A percentile compares a stretch with the other conserved stretches of the same genome.
phyloP scores from a whole-genome alignment of 2,329 filamentous ascomycete genomes.

The Podosphaera fusca region DNA sequence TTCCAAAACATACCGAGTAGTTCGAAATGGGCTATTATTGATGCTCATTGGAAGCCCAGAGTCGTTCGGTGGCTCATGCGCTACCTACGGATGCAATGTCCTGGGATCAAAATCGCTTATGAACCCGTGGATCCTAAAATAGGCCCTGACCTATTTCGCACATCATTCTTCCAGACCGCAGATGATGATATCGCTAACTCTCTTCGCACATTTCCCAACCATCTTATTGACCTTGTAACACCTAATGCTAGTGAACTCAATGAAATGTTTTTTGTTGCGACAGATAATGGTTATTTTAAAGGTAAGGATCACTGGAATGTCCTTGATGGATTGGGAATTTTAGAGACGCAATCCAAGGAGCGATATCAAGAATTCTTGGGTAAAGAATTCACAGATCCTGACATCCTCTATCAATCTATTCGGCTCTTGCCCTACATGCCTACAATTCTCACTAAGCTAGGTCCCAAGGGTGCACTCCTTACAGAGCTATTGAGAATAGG shows the following conservation, averaged over 20 bases:
- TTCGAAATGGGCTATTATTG: slow-evolving; percentile 48
- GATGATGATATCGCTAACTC: slow-evolving; percentile 1
- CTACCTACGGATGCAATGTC: neutral
- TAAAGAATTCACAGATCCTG: slow-evolving; percentile 45
- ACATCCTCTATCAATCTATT: slow-evolving; percentile 61
- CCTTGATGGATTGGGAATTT: slow-evolving; percentile 59
- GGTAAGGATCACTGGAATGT: slow-evolving; percentile 51
- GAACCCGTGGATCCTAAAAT: slow-evolving; percentile 80
- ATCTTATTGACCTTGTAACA: slow-evolving; percentile 50
- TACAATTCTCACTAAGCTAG: slow-evolving; percentile 65
- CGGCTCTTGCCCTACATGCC: slow-evolving; percentile 78
- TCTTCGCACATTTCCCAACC: slow-evolving; percentile 28
- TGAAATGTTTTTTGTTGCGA: slow-evolving; percentile 54
- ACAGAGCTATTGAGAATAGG: slow-evolving; percentile 44
- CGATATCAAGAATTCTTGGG: slow-evolving; percentile 48
- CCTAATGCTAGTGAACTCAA: slow-evolving; percentile 67
- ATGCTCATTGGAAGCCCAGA: slow-evolving; percentile 58
- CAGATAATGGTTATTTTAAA: slow-evolving; percentile 43
- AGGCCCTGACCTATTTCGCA: slow-evolving; percentile 38
- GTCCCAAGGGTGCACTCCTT: slow-evolving; percentile 35
- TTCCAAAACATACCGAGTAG: neutral
- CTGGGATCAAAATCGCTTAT: slow-evolving; percentile 41
- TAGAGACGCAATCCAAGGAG: slow-evolving; percentile 42
- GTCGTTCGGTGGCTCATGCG: neutral
- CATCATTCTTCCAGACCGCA: slow-evolving; percentile 6